Evolutionary conservation across 2,329 filamentous ascomycete genomes (phyloP).

Genomic region (Fusarium musae): DNA sequence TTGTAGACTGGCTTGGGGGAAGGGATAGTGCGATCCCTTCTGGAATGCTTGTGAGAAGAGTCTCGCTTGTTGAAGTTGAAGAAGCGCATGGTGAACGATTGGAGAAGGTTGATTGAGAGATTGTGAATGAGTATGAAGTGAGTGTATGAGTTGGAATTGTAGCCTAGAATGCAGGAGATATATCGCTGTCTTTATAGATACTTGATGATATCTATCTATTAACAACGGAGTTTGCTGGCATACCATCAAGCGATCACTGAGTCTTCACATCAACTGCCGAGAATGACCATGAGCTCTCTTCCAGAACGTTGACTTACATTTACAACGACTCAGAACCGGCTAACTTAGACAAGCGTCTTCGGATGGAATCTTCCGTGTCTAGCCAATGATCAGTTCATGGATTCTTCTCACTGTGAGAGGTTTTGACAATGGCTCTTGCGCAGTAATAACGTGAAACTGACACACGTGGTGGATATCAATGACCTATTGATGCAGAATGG

Average conservation of each 20-base stretch:
- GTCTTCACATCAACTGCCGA: background rate
- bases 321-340: background rate
- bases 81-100: background rate
- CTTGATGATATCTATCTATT: background rate
- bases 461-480: background rate
- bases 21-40: background rate
- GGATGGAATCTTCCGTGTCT: no score
- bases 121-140: background rate
- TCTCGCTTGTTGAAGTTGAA: background rate
- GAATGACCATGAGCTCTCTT: background rate
- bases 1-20: background rate
- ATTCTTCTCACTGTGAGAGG: background rate
- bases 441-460: background rate
- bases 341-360: accelerated
- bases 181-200: background rate
- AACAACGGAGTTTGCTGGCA: accelerated
- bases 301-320: background rate
- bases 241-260: background rate
- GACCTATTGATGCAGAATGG: no score
- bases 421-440: background rate
- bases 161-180: accelerated
- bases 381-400: background rate
- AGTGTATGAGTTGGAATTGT: background rate
- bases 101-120: background rate
- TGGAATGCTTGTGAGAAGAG: background rate